Percentiles rank a stretch among this genome's conserved stretches.
These are phyloP conservation scores for Termitomyces sp. DNA, from an alignment of 768 basidiomycete species.

Conservation along the genomic window DNA sequence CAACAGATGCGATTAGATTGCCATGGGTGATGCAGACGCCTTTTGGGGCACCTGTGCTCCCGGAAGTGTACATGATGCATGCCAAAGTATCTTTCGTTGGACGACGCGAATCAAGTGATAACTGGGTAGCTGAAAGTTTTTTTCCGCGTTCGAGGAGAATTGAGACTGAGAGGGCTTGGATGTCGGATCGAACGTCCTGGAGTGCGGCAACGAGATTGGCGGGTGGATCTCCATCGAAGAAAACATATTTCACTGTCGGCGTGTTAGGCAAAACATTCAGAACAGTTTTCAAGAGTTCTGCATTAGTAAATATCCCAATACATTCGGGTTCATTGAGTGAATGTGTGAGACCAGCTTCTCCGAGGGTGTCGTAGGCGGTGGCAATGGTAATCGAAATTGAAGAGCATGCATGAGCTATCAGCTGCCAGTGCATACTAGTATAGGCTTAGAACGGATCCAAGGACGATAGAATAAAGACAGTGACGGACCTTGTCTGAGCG, in stretches of 20 bases:
- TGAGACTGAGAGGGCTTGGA: slow-evolving; percentile 61
- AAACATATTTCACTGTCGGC: slow-evolving; percentile 68
- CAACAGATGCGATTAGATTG: slow-evolving; percentile 85
- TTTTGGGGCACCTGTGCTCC: slow-evolving; percentile 91
- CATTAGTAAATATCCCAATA: slow-evolving; percentile 85
- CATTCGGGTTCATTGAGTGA: slow-evolving; percentile 83
- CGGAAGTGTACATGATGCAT: slow-evolving; percentile 73
- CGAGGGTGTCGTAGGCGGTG: slow-evolving; percentile 95
- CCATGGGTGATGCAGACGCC: slow-evolving; percentile 86
- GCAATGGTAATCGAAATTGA: slow-evolving; percentile 78
- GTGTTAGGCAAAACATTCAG: slow-evolving; percentile 67
- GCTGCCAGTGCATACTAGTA: slow-evolving; percentile 77
- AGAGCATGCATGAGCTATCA: slow-evolving; percentile 77
- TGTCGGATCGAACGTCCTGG: slow-evolving; percentile 37
- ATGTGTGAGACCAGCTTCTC: slow-evolving; percentile 81
- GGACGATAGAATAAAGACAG: slow-evolving; percentile 4
- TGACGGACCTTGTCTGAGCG: slow-evolving; percentile 68
- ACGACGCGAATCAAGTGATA: slow-evolving; percentile 33
- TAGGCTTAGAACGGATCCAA: neutral
- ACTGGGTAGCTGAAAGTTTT: slow-evolving; percentile 32
- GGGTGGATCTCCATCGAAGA: slow-evolving; percentile 77
- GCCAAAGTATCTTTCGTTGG: slow-evolving; percentile 39
- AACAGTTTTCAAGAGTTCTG: slow-evolving; percentile 79
- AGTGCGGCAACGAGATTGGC: slow-evolving; percentile 55
- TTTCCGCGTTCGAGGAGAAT: slow-evolving; percentile 66